Evolutionary conservation across 177 flowering plant genomes (phyloP).

Genomic region (Vitis hybrid): DNA sequence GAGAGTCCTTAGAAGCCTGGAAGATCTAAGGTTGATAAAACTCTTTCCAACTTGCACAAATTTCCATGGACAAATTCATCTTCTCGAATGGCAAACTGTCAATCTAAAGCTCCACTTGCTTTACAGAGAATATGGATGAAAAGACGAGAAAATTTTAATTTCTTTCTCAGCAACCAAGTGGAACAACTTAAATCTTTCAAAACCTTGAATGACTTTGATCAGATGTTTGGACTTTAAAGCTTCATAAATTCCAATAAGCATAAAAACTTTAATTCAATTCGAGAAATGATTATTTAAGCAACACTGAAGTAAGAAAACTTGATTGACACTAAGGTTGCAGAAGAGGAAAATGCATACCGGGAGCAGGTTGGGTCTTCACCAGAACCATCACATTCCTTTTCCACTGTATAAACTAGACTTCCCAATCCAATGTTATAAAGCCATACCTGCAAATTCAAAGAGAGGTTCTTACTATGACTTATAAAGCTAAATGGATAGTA

Average conservation of each 20-base stretch:
- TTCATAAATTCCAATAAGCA: neutral
- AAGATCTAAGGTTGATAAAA: neutral
- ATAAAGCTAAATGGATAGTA: neutral
- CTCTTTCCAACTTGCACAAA: neutral
- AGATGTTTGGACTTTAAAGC: neutral
- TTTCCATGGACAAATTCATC: neutral
- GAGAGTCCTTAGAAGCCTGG: too few species aligned
- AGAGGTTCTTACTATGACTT: neutral
- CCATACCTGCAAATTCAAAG: slow-evolving; percentile 71
- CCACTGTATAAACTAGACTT: slow-evolving; percentile 61
- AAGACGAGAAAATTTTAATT: neutral
- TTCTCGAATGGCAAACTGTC: neutral
- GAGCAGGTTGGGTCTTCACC: slow-evolving; percentile 99
- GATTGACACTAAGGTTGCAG: neutral
- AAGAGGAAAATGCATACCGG: slow-evolving; percentile 43
- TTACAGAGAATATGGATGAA: neutral
- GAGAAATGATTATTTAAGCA: neutral
- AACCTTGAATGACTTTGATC: neutral
- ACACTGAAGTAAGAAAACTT: neutral
- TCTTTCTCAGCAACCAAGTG: neutral
- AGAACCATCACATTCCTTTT: slow-evolving; percentile 80
- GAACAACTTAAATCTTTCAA: neutral
- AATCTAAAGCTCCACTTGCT: neutral
- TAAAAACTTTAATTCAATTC: neutral
- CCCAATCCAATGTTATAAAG: slow-evolving; percentile 57